Evolutionary conservation across 169 alveolate genomes (phyloP).

Genomic region (Eimeria zaria): DNA sequence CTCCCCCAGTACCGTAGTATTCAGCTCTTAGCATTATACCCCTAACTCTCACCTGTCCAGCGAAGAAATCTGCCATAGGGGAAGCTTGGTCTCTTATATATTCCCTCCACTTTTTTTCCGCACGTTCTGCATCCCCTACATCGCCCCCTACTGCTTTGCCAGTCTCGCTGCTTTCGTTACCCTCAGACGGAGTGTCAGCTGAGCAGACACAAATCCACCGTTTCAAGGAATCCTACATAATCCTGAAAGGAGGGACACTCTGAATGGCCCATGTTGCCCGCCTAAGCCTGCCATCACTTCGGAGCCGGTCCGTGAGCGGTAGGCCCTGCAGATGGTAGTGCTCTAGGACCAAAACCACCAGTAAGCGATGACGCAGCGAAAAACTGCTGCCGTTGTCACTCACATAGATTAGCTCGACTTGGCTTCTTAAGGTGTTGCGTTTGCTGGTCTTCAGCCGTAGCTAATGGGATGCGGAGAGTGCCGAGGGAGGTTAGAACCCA

Average conservation of each 20-base stretch:
- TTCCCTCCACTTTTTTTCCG: constrained; percentile 70
- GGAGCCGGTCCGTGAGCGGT: neutral
- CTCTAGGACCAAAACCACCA: neutral
- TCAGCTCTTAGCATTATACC: neutral
- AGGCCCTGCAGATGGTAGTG: neutral
- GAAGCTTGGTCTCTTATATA: constrained; percentile 50
- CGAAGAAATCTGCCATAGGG: constrained; percentile 74
- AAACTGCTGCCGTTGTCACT: neutral
- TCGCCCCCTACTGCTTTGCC: constrained; percentile 30
- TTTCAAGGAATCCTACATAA: neutral
- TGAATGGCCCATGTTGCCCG: neutral
- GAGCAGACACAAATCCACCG: neutral
- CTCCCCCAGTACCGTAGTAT: neutral
- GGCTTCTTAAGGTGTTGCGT: neutral
- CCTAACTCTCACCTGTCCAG: constrained; percentile 52
- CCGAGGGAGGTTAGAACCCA: neutral
- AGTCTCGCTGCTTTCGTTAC: constrained; percentile 15
- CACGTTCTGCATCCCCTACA: constrained; percentile 2
- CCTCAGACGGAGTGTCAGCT: constrained; percentile 5
- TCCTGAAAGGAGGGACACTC: neutral
- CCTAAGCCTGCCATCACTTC: neutral
- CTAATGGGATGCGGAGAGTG: constrained; percentile 3
- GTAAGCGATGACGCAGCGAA: neutral
- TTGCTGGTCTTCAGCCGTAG: neutral
- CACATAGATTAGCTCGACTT: neutral